Evolutionary conservation across 1,284 basidiomycete species (phyloP).

Genomic region (Ustilago sp.): DNA sequence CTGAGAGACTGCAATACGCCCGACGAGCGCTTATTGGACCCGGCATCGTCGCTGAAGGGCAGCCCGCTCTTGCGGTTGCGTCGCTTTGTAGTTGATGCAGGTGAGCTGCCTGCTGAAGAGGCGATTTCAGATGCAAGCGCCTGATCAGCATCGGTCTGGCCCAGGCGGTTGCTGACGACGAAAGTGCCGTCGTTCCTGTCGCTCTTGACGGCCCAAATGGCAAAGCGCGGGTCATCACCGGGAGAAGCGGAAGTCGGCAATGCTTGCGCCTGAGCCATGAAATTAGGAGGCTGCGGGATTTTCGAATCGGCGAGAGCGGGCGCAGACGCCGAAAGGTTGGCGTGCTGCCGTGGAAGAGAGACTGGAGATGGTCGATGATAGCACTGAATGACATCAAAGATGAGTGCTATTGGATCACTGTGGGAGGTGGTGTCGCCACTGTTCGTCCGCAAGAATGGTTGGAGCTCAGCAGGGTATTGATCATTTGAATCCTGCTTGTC

Average conservation of each 20-base stretch:
- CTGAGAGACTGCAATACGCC: background rate
- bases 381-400: conserved; percentile 58
- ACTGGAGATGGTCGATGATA: conserved; percentile 27
- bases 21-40: conserved; percentile 7
- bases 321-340: conserved; percentile 7
- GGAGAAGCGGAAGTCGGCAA: conserved; percentile 46
- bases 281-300: conserved; percentile 10
- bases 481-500: conserved; percentile 13
- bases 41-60: conserved; percentile 14
- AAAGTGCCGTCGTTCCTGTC: conserved; percentile 37
- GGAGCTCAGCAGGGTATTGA: conserved; percentile 27
- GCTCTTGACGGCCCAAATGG: conserved; percentile 57
- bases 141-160: conserved; percentile 21
- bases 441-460: conserved; percentile 17
- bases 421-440: background rate
- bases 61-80: conserved; percentile 29
- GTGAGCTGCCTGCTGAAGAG: conserved; percentile 14
- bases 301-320: background rate
- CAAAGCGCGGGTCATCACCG: conserved; percentile 62
- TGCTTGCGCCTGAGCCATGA: conserved; percentile 40
- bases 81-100: conserved; percentile 23
- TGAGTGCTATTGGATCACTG: conserved; percentile 21
- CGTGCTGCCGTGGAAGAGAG: background rate
- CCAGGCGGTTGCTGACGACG: conserved; percentile 37
- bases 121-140: conserved; percentile 10